phyloP scores from a whole-genome alignment of 2,329 filamentous ascomycete species.

The Aspergillus hiratsukae region DNA sequence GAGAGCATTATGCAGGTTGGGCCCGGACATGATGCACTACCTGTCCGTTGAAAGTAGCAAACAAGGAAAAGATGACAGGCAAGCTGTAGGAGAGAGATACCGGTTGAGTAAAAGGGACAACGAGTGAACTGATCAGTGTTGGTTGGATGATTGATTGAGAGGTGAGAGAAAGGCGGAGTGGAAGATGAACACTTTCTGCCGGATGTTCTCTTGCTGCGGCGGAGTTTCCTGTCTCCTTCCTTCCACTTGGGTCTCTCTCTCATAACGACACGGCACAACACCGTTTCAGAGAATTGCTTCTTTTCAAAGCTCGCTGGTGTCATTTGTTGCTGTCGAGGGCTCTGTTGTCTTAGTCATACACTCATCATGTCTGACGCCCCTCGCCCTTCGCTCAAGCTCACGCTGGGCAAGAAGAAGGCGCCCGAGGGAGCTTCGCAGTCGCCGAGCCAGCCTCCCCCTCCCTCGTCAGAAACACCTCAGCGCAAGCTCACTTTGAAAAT shows the following conservation, averaged over 20 bases:
- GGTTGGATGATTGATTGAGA: not conserved
- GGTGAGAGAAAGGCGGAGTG: conserved; percentile 1
- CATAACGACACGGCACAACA: not conserved
- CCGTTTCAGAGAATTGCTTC: not conserved
- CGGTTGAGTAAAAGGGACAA: not conserved
- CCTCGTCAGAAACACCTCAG: conserved; percentile 24
- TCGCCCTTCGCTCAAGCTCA: conserved; percentile 39
- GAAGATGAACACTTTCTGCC: conserved; percentile 1
- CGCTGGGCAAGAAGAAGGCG: conserved; percentile 37
- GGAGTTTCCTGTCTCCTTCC: not conserved
- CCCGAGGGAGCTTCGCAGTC: conserved; percentile 20
- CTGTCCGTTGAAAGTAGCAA: not conserved
- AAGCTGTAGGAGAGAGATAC: not conserved
- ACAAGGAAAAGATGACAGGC: not conserved
- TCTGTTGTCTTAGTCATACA: not conserved
- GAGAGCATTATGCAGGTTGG: conserved; percentile 66
- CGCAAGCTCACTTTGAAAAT: conserved; percentile 42
- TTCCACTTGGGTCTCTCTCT: not conserved
- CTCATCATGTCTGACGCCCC: conserved; percentile 33
- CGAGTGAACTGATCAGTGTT: not conserved
- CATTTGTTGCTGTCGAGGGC: not conserved
- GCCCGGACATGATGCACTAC: conserved; percentile 39
- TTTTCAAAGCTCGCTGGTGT: not conserved
- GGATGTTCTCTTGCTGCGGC: not conserved
- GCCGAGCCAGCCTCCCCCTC: conserved; percentile 15